Base-by-base conservation (phyloP, 1,284 basidiomycete species). In the Serendipita sp. region DNA sequence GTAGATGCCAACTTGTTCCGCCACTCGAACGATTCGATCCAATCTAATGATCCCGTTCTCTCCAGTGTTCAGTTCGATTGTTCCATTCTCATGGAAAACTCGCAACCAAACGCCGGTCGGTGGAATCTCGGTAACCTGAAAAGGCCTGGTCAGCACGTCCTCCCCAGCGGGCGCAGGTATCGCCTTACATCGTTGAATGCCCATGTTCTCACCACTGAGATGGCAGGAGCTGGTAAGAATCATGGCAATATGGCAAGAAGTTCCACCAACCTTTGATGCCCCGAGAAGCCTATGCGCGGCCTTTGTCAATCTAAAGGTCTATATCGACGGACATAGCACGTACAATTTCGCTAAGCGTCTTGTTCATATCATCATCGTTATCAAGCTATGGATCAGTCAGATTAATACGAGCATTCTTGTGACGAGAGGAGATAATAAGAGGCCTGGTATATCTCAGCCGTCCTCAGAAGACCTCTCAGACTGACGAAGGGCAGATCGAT, bases 31-130 rank as follows among this genome's bases (percentile, higher is more conserved):
- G 26, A 74, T 60, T 58, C 65, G 68, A 66, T 74, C 73, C 41
- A 74, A 65, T 12, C 71, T 68, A 62, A 71, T 68, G 45, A 74
- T 63, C 45, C 73, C 73, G 43, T 71, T 70, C 12, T 70, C 60
- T 2, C 72, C 72, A n/a, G 66, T 67, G 67, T 74, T 74, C 64
- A 72, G 67, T 2, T 64, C 66, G 2, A 67, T 63, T 8, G 67
- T 71, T 29, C 72, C 72, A 55, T 73, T 71, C 32, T 65, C 63
- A n/a, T 71, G 67, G 32, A 71, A 63, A 50, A 70, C 67, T 8
- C 30, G 61, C 60, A 71, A 63, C 66, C 67, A 71, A 26, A 61
- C 65, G 2, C 69, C 69, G 30, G 67, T n/a, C 15, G 12, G 55
- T 60, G 32, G 70, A 69, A 29, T 70, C 63, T 42, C 61, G 30